A percentile compares a stretch with the other conserved stretches of the same genome.
Evolutionary conservation across 345 rosid species (phyloP).

Genomic region (Kernera saxatilis): DNA sequence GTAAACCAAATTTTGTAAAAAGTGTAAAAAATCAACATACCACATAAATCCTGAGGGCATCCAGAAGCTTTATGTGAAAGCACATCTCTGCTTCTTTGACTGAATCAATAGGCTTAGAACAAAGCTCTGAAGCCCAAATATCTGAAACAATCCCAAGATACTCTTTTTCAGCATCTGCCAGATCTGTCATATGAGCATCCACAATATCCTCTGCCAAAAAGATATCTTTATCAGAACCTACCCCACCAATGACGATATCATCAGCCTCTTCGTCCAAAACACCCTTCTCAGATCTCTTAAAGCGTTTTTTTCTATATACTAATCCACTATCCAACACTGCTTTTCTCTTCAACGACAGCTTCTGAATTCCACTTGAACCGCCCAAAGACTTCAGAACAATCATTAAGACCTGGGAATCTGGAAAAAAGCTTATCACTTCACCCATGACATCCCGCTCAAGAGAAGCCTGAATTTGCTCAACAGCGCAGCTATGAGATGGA

Average conservation of each 20-base stretch:
- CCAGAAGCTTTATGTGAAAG: constrained; percentile 68
- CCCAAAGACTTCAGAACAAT: constrained; percentile 51
- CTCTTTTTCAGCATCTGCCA: constrained; percentile 41
- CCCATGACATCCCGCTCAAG: constrained; percentile 58
- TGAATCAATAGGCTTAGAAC: constrained; percentile 30
- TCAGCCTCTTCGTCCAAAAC: constrained; percentile 35
- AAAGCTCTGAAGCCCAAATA: constrained; percentile 56
- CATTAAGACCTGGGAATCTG: constrained; percentile 79
- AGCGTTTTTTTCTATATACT: constrained; percentile 12
- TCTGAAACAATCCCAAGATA: constrained; percentile 44
- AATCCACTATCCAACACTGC: constrained; percentile 30
- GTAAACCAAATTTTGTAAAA: background rate
- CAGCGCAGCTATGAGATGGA: constrained; percentile 27
- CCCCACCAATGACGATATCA: constrained; percentile 63
- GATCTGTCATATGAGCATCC: constrained; percentile 32
- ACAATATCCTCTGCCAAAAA: constrained; percentile 32
- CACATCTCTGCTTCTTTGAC: constrained; percentile 53
- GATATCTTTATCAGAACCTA: constrained; percentile 35
- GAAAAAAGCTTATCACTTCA: constrained; percentile 62
- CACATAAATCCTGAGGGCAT: constrained; percentile 62
- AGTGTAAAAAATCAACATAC: constrained; percentile 39
- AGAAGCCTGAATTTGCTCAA: constrained; percentile 36
- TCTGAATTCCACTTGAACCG: constrained; percentile 27
- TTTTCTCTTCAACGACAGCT: constrained; percentile 45
- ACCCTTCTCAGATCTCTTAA: constrained; percentile 45